These are phyloP conservation scores for Mallotus repandus DNA, from an alignment of 441 rosid species.

Conservation along the genomic window DNA sequence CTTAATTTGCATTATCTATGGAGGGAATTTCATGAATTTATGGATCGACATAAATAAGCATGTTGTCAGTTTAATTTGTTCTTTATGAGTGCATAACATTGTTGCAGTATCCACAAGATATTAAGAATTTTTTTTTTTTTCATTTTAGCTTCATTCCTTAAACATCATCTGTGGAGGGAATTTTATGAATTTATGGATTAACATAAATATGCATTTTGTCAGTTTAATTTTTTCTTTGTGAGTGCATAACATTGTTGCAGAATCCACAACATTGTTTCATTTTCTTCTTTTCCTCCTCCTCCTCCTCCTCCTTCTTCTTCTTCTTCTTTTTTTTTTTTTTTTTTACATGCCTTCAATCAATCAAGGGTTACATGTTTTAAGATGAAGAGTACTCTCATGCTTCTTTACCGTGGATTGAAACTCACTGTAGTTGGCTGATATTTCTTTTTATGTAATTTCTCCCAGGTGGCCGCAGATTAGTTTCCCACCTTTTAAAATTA, in stretches of 20 bases:
- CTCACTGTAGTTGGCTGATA: slow-evolving; percentile 5
- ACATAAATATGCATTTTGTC: no score
- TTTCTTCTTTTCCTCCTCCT: neutral
- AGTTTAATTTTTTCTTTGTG: no score
- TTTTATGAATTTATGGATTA: no score
- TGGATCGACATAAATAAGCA: neutral
- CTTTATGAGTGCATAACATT: neutral
- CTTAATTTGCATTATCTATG: neutral
- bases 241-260: no score
- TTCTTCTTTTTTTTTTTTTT: neutral
- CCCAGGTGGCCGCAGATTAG: slow-evolving; percentile 84
- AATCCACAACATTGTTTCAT: neutral
- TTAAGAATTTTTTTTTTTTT: neutral
- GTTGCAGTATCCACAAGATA: neutral
- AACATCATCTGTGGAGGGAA: no score
- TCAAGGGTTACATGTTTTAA: neutral
- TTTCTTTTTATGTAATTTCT: slow-evolving; percentile 17
- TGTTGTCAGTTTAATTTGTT: neutral
- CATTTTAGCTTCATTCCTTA: no score
- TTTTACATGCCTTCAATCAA: neutral
- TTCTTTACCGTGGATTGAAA: slow-evolving; percentile 7
- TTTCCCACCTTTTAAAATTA: slow-evolving; percentile 71
- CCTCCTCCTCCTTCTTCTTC: neutral
- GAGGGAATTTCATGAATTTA: neutral
- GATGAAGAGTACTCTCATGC: neutral